Evolutionary conservation across 352 stramenopile species (phyloP).

Genomic region (Blastocystis sp.): DNA sequence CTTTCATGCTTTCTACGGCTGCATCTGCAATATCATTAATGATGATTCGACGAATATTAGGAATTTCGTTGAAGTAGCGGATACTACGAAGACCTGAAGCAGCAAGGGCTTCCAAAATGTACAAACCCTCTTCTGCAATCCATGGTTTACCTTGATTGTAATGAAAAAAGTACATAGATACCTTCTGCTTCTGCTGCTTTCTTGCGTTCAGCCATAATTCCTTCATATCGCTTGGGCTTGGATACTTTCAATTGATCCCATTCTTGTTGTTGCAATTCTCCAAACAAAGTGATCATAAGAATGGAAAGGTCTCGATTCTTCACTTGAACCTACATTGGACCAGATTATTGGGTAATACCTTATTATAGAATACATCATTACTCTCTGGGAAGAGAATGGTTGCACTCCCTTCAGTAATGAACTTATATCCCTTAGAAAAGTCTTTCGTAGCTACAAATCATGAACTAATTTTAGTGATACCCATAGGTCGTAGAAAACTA

Average conservation of each 20-base stretch:
- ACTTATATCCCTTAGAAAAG: constrained; percentile 63
- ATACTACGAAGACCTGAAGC: constrained; percentile 94
- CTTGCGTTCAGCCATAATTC: constrained; percentile 63
- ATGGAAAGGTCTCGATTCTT: constrained; percentile 97
- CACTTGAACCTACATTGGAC: constrained; percentile 74
- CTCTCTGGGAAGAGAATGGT: constrained; percentile 81
- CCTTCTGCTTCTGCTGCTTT: constrained; percentile 53
- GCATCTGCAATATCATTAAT: constrained; percentile 95
- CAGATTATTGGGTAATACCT: constrained; percentile 65
- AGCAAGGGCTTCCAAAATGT: constrained; percentile 93
- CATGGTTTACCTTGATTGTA: constrained; percentile 61
- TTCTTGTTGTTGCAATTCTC: constrained; percentile 77
- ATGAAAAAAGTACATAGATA: neutral
- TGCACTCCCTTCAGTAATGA: constrained; percentile 71
- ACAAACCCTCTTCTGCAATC: constrained; percentile 74
- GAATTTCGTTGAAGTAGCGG: constrained; percentile 97
- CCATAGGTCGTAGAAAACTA: neutral
- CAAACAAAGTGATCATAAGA: constrained; percentile 91
- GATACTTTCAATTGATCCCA: constrained; percentile 73
- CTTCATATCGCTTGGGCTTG: constrained; percentile 63
- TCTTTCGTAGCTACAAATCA: constrained; percentile 6
- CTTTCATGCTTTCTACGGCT: constrained; percentile 85
- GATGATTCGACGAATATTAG: constrained; percentile 86
- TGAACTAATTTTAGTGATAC: neutral
- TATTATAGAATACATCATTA: constrained; percentile 85